Evolutionary conservation across 352 stramenopile genomes (phyloP).

Genomic region (Phytopythium oedochilum): DNA sequence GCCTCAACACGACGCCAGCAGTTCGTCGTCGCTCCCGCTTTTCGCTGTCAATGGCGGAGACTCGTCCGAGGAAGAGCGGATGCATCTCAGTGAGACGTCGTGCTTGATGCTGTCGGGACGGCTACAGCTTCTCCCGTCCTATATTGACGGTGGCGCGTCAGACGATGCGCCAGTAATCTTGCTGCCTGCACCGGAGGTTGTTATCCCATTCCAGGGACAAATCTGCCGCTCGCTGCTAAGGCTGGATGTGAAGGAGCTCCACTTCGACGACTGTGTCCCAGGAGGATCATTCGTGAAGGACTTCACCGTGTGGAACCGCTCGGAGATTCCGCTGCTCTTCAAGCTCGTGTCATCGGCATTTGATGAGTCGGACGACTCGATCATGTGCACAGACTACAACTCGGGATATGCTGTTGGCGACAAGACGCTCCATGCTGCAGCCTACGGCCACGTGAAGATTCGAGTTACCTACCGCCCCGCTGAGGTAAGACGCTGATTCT

Average conservation of each 20-base stretch:
- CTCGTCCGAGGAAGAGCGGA: conserved; percentile 81
- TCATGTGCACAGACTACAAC: conserved; percentile 87
- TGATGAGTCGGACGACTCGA: conserved; percentile 60
- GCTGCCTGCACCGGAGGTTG: conserved; percentile 48
- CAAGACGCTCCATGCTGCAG: conserved; percentile 73
- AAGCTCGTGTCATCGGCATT: conserved; percentile 74
- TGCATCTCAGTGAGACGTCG: conserved; percentile 81
- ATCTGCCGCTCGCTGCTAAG: conserved; percentile 81
- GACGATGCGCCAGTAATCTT: conserved; percentile 13
- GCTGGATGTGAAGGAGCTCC: conserved; percentile 83
- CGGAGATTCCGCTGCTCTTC: conserved; percentile 85
- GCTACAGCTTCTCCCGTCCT: conserved; percentile 48
- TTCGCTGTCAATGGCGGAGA: conserved; percentile 33
- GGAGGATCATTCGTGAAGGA: conserved; percentile 87
- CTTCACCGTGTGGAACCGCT: conserved; percentile 89
- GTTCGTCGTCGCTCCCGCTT: conserved; percentile 7
- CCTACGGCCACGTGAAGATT: conserved; percentile 83
- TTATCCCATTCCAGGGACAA: conserved; percentile 74
- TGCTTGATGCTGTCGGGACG: conserved; percentile 67
- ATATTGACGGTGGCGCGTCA: conserved; percentile 17
- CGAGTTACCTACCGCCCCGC: conserved; percentile 80
- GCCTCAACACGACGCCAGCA: conserved; percentile 16
- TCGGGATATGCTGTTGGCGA: conserved; percentile 80
- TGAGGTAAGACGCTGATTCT: conserved; percentile 39
- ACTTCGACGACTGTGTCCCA: conserved; percentile 87